phyloP scores from a whole-genome alignment of 192 early-diverging fungal species.

The Coemansia sp. region DNA sequence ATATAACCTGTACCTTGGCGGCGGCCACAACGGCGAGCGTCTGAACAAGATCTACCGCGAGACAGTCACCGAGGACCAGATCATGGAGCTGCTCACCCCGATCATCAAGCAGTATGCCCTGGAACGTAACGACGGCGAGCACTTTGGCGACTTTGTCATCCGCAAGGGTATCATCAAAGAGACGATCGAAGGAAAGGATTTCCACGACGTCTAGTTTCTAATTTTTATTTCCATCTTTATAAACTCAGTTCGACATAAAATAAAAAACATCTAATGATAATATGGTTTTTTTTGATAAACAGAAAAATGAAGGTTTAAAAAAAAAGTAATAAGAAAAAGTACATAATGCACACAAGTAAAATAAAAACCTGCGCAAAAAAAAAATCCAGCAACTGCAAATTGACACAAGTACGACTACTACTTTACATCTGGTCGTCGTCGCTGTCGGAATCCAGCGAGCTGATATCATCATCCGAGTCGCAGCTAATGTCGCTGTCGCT shows the following conservation, averaged over 20 bases:
- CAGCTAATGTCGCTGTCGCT: conserved; percentile 35
- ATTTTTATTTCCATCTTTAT: not conserved
- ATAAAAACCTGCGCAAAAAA: conserved; percentile 2
- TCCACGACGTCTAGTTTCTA: conserved; percentile 59
- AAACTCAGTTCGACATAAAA: too few relatives aligned
- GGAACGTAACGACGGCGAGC: conserved; percentile 71
- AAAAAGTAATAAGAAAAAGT: conserved; percentile 1
- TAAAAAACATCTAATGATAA: too few relatives aligned
- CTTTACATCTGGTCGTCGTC: conserved; percentile 79
- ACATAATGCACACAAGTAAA: conserved; percentile 1
- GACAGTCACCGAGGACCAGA: conserved; percentile 84
- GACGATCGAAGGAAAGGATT: conserved; percentile 73
- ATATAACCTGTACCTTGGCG: conserved; percentile 95
- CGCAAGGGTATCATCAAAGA: conserved; percentile 81
- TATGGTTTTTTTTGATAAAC: not conserved
- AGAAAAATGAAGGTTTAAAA: not conserved
- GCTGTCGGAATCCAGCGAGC: conserved; percentile 75
- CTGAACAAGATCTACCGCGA: conserved; percentile 93
- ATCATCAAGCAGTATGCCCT: conserved; percentile 80
- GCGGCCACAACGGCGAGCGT: conserved; percentile 80
- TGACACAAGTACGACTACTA: not conserved
- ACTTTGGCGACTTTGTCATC: conserved; percentile 95
- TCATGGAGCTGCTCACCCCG: conserved; percentile 71
- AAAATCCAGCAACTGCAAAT: not conserved
- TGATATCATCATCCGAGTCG: conserved; percentile 61